A percentile compares a stretch with the other conserved stretches of the same genome.
phyloP scores from a whole-genome alignment of 1,284 basidiomycete genomes.

The Phylloboletellus chloephorus region DNA sequence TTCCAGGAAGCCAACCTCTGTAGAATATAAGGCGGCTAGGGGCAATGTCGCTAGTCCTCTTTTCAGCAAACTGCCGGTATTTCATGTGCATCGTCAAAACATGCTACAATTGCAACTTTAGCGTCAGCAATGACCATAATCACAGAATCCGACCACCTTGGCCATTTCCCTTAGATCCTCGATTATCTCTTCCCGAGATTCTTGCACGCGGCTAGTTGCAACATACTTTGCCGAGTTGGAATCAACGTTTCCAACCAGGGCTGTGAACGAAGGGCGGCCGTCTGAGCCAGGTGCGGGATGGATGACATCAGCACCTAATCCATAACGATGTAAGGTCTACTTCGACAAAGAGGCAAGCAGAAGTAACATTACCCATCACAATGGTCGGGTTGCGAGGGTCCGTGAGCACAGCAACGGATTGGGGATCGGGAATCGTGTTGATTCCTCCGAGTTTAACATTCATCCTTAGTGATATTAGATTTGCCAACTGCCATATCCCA shows the following conservation, averaged over 20 bases:
- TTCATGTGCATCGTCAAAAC: conserved; percentile 50
- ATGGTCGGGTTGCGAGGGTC: conserved; percentile 68
- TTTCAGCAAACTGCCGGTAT: conserved; percentile 51
- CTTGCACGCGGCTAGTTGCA: conserved; percentile 58
- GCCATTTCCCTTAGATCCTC: conserved; percentile 61
- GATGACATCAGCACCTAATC: conserved; percentile 67
- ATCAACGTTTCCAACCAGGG: conserved; percentile 71
- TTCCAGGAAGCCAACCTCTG: conserved; percentile 42
- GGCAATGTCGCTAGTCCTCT: conserved; percentile 37
- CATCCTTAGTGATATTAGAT: conserved; percentile 42
- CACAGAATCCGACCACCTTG: conserved; percentile 33
- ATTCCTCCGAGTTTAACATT: conserved; percentile 80
- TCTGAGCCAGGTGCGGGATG: conserved; percentile 72
- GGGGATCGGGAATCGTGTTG: conserved; percentile 64
- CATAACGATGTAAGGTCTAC: conserved; percentile 5
- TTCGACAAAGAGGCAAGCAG: neutral
- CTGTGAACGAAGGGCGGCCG: conserved; percentile 69
- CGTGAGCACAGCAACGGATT: conserved; percentile 54
- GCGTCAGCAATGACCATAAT: conserved; percentile 1
- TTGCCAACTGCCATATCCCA: neutral
- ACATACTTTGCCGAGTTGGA: conserved; percentile 52
- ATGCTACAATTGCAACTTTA: conserved; percentile 35
- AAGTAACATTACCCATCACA: conserved; percentile 55
- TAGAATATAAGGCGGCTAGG: conserved; percentile 73
- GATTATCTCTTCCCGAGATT: conserved; percentile 69